Evolutionary conservation across 345 rosid species (phyloP), one percentile per base, ranked within the genome.

Genomic region (Salix udensis): DNA sequence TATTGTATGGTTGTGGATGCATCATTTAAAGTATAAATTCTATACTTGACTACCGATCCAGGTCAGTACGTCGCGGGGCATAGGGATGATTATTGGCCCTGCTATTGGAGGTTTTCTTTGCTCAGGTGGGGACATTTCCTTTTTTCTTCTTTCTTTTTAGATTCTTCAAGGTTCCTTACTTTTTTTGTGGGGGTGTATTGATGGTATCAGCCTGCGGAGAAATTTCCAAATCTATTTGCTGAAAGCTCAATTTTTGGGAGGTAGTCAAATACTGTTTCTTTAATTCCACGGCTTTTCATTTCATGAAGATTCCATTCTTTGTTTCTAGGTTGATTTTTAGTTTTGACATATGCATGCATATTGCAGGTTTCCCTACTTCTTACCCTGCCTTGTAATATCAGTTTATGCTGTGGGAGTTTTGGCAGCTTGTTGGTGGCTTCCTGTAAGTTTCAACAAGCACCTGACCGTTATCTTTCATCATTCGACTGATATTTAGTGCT

Each of bases 381-480:
- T 85, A 58, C 87, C 87, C 40, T 85, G 87, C 80, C 77, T 85
- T n/a, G n/a, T 80, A 7, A 82, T 85, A 75, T 85, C 87, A 3
- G 28, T 80, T 48, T 85, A 79, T 18, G 78, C 85, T 2, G 34
- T 73, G 39, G 85, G 85, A 71, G 85, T 82, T 52, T 74, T 75
- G 62, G 46, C 80, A 44, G 82, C 84, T 39, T 77, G 85, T 70
- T 85, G 80, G 82, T 82, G 85, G 85, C 72, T 85, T 65, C 85
- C 87, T 50, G 87, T 85, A 78, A 77, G 85, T 82, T 4, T 23
- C 16, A 44, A 13, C 4, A 44, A 4, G 16, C 50, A 44, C 44
- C 44, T 44, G 48, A 13, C 15, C 48, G 13, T 44, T 44, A 44
- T 44, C 50, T 44, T 44, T 44, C 50, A 44, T 44, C 16, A 44